Percentiles rank a stretch among this genome's conserved stretches.
Conservation (phyloP, 1,139 yeast genomes). For the Taphrina betulina region DNA sequence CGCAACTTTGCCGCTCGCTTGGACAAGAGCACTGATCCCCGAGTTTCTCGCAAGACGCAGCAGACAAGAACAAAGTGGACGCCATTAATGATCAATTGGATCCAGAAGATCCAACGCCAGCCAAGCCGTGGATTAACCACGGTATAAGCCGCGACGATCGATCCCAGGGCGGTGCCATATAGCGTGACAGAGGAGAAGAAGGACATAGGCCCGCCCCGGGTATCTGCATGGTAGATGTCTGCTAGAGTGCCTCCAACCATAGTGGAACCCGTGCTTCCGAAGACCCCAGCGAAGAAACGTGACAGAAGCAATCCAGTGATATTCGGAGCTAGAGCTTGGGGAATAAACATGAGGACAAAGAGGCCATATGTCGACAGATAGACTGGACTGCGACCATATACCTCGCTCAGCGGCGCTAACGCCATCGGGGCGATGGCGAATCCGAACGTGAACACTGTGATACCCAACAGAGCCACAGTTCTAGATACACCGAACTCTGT, state of each 20-base stretch:
- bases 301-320: constrained; percentile 58
- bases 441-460: constrained; percentile 32
- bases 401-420: constrained; percentile 62
- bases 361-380: constrained; percentile 58
- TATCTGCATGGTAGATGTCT: constrained; percentile 68
- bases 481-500: constrained; percentile 23
- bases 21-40: constrained; percentile 54
- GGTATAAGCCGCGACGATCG: constrained; percentile 58
- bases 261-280: constrained; percentile 81
- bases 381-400: constrained; percentile 70
- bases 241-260: constrained; percentile 84
- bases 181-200: constrained; percentile 59
- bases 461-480: constrained; percentile 28
- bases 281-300: constrained; percentile 63
- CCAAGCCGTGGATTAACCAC: constrained; percentile 54
- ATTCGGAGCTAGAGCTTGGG: constrained; percentile 57
- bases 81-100: constrained; percentile 56
- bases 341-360: constrained; percentile 55
- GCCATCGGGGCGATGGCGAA: constrained; percentile 64
- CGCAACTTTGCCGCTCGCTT: constrained; percentile 61
- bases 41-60: constrained; percentile 55
- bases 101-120: constrained; percentile 69
- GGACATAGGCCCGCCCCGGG: constrained; percentile 60
- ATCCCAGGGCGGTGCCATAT: constrained; percentile 65
- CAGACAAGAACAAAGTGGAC: constrained; percentile 51